Evolutionary conservation across 495 filamentous ascomycete species (phyloP).

Genomic region (Beverwykella pulmonaria): DNA sequence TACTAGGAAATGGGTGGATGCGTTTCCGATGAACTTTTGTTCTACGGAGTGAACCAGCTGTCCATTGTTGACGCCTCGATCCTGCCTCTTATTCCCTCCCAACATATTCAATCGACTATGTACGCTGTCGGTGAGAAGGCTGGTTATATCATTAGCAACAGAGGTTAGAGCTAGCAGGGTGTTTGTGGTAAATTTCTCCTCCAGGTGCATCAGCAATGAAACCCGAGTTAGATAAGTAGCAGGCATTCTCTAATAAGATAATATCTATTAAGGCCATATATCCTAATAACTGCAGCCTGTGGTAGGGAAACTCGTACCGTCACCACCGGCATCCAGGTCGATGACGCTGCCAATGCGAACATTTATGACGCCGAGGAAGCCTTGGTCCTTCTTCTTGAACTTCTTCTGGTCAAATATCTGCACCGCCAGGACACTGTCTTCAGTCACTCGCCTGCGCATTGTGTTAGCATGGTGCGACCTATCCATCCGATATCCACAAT

Average conservation of each 20-base stretch:
- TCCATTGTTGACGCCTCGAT: constrained; percentile 13
- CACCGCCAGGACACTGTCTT: constrained; percentile 94
- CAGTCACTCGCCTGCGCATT: constrained; percentile 69
- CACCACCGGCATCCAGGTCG: constrained; percentile 82
- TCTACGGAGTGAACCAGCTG: constrained; percentile 9
- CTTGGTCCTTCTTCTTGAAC: constrained; percentile 99
- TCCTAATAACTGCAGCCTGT: no score
- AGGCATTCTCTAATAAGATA: no score
- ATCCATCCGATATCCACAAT: no score
- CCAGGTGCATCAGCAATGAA: no score
- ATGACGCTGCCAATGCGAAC: constrained; percentile 91
- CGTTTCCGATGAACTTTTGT: constrained; percentile 6
- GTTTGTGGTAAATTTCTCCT: no score
- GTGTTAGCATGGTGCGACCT: constrained; percentile 18
- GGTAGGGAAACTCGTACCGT: constrained; percentile 64
- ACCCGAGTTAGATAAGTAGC: no score
- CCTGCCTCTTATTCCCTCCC: constrained; percentile 11
- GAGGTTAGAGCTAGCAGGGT: no score
- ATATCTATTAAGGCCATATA: no score
- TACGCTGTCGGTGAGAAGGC: constrained; percentile 30
- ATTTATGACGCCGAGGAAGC: constrained; percentile 97
- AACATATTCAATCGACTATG: constrained; percentile 18
- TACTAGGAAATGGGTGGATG: constrained; percentile 20
- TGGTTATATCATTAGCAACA: not conserved
- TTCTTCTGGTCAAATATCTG: constrained; percentile 99